Percentiles rank a stretch among this genome's conserved stretches.
These are phyloP conservation scores for Trichoderma atroviride DNA, from an alignment of 2,329 filamentous ascomycete species.

Conservation along the genomic window DNA sequence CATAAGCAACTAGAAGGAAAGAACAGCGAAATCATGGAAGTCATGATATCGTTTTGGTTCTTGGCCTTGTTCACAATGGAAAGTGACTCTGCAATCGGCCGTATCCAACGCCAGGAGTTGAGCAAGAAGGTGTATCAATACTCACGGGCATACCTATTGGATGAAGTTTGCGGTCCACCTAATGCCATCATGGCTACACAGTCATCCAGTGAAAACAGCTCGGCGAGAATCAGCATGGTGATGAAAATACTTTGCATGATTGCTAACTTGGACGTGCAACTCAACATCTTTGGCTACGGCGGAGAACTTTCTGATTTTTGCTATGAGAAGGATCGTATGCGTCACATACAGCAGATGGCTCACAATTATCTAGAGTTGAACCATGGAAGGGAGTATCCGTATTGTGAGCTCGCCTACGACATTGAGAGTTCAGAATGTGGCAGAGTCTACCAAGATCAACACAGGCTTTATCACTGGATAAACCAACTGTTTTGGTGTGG, in stretches of 20 bases:
- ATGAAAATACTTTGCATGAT: not conserved
- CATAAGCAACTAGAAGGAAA: not conserved
- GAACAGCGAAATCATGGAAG: not conserved
- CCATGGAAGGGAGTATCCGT: not conserved
- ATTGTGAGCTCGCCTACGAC: not conserved
- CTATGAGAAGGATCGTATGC: not conserved
- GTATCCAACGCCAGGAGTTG: not conserved
- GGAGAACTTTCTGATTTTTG: not conserved
- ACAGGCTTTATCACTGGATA: not conserved
- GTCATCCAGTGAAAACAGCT: not conserved
- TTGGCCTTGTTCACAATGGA: not conserved
- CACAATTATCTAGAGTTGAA: not conserved
- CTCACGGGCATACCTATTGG: not conserved
- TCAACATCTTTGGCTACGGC: not conserved
- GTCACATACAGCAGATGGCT: not conserved
- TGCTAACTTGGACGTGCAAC: not conserved
- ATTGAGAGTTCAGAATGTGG: not conserved
- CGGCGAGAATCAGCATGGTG: not conserved
- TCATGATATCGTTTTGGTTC: slow-evolving; percentile 3
- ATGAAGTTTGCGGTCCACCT: not conserved
- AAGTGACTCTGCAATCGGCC: not conserved
- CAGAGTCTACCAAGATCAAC: not conserved
- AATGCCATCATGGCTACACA: not conserved
- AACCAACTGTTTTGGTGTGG: not conserved
- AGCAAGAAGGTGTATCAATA: not conserved